Conservation (phyloP, 306 rosid species). For the Casuarina glauca region DNA sequence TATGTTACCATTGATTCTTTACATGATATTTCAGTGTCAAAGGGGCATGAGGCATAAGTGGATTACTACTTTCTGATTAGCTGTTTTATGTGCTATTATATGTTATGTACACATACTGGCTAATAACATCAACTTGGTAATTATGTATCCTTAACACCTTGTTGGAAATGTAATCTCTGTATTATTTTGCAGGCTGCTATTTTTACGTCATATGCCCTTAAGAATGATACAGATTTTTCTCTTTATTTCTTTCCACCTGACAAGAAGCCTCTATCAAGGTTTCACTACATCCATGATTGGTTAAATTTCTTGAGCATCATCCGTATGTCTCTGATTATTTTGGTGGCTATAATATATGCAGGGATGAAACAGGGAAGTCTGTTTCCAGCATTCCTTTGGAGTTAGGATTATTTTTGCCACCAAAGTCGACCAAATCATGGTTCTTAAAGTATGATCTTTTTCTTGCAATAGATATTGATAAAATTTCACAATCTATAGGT, state of each 20-base stretch:
- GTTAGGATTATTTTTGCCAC: conserved; percentile 68
- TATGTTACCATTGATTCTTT: background rate
- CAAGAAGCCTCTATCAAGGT: conserved; percentile 70
- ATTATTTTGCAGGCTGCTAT: conserved; percentile 64
- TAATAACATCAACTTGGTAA: conserved; percentile 9
- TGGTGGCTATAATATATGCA: conserved; percentile 43
- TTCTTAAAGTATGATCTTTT: conserved; percentile 69
- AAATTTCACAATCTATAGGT: conserved; percentile 27
- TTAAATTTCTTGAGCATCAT: conserved; percentile 14
- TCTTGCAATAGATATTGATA: conserved; percentile 19
- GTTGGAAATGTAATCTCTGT: conserved; percentile 29
- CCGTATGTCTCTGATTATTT: conserved; percentile 23
- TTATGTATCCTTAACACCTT: conserved; percentile 21
- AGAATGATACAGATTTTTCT: conserved; percentile 67
- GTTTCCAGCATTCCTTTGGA: conserved; percentile 53
- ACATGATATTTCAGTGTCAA: background rate
- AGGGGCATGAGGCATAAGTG: background rate
- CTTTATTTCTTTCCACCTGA: conserved; percentile 66
- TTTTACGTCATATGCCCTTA: conserved; percentile 78
- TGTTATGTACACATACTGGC: background rate
- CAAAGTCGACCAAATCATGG: conserved; percentile 77
- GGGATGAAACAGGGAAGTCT: conserved; percentile 54
- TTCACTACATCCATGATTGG: conserved; percentile 21
- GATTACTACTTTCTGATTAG: background rate
- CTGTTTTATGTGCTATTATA: background rate